phyloP scores from a whole-genome alignment of 768 basidiomycete genomes.

The Suillus subaureus region DNA sequence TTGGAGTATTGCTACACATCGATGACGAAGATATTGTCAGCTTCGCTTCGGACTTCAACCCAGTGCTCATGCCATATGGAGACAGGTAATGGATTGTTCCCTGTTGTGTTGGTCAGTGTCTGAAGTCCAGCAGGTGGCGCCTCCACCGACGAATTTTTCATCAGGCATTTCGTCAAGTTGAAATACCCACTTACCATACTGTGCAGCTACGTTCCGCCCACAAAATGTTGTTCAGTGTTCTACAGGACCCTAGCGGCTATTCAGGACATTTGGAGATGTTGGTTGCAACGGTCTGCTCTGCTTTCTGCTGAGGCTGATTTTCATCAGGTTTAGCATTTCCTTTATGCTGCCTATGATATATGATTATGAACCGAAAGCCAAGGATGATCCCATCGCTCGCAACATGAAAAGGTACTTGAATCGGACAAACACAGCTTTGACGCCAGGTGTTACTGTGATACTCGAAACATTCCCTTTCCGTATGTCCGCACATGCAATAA shows the following conservation, averaged over 20 bases:
- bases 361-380: not conserved
- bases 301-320: not conserved
- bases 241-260: not conserved
- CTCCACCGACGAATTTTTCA: not conserved
- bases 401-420: not conserved
- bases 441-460: not conserved
- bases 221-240: not conserved
- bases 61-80: not conserved
- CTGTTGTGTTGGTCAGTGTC: not conserved
- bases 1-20: not conserved
- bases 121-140: not conserved
- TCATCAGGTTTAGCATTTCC: not conserved
- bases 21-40: not conserved
- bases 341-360: not conserved
- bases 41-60: not conserved
- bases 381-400: not conserved
- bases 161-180: not conserved
- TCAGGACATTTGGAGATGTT: not conserved
- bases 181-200: not conserved
- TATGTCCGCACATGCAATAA: not conserved
- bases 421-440: not conserved
- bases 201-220: not conserved
- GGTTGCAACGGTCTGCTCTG: not conserved
- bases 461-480: not conserved
- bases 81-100: not conserved